Conservation (phyloP, 805 yeast species). For the Suhomyces sp. region DNA sequence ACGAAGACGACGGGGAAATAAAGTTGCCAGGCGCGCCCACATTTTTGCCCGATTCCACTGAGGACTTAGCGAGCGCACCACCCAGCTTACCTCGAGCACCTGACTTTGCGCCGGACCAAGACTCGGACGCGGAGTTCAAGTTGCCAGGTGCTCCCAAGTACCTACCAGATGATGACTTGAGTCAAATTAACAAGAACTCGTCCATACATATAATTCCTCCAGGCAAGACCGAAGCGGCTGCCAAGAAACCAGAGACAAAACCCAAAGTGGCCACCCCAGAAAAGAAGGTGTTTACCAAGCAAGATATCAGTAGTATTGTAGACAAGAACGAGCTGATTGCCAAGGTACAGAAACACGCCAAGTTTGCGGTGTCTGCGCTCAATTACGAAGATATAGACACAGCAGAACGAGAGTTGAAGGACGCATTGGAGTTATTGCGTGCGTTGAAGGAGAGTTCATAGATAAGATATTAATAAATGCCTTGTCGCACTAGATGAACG, state of each 20-base stretch:
- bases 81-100: constrained; percentile 37
- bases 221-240: background rate
- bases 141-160: constrained; percentile 44
- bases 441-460: constrained; percentile 1
- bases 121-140: constrained; percentile 15
- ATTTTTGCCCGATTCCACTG: constrained; percentile 1
- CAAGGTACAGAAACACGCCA: constrained; percentile 65
- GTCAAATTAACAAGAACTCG: constrained; percentile 35
- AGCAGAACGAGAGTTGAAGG: constrained; percentile 57
- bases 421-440: constrained; percentile 49
- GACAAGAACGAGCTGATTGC: constrained; percentile 54
- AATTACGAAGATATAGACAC: constrained; percentile 72
- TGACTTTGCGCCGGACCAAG: constrained; percentile 28
- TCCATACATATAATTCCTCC: constrained; percentile 37
- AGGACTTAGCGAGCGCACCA: constrained; percentile 1
- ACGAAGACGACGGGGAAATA: background rate
- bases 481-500: too few species aligned
- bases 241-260: background rate
- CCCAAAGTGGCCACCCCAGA: background rate
- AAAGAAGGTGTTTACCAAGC: constrained; percentile 15
- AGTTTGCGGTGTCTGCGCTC: constrained; percentile 74
- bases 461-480: background rate
- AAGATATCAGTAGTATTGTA: constrained; percentile 48
- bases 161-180: constrained; percentile 38
- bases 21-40: constrained; percentile 21